phyloP scores from a whole-genome alignment of 495 filamentous ascomycete species.

The Penicillium paxilli region DNA sequence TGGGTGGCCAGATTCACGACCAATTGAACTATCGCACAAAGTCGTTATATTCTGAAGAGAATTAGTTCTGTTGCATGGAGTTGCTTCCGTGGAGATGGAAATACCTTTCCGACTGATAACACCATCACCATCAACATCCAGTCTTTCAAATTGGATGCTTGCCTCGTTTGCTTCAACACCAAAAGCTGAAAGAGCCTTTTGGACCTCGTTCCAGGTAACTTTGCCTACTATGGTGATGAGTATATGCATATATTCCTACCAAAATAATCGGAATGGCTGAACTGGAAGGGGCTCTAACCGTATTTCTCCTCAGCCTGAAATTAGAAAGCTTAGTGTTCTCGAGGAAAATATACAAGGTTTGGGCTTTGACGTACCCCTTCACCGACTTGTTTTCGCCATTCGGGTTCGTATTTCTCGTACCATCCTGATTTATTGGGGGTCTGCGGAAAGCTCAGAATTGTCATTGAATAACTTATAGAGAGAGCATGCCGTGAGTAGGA shows the following conservation, averaged over 20 bases:
- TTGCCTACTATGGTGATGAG: not conserved
- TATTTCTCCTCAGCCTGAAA: not conserved
- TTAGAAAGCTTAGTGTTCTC: not conserved
- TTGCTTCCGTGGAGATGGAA: not conserved
- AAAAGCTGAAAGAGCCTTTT: not conserved
- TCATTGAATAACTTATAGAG: not conserved
- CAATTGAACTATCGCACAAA: not conserved
- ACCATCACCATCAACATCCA: not conserved
- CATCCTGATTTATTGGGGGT: not conserved
- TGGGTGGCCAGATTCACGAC: not conserved
- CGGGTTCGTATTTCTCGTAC: not conserved
- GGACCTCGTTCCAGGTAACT: not conserved
- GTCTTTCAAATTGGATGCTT: not conserved
- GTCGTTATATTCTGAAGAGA: not conserved
- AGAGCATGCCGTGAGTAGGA: not conserved
- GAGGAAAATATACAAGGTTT: not conserved
- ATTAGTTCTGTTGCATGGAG: not conserved
- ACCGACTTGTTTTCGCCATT: not conserved
- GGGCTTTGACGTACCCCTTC: not conserved
- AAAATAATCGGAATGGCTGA: not conserved
- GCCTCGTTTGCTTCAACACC: not conserved
- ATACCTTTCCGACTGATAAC: not conserved
- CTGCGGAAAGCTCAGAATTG: not conserved
- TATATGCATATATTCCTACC: not conserved
- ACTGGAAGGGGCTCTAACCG: not conserved